Evolutionary conservation across 1,139 yeast species (phyloP).

Genomic region (Ogataea hybrid): DNA sequence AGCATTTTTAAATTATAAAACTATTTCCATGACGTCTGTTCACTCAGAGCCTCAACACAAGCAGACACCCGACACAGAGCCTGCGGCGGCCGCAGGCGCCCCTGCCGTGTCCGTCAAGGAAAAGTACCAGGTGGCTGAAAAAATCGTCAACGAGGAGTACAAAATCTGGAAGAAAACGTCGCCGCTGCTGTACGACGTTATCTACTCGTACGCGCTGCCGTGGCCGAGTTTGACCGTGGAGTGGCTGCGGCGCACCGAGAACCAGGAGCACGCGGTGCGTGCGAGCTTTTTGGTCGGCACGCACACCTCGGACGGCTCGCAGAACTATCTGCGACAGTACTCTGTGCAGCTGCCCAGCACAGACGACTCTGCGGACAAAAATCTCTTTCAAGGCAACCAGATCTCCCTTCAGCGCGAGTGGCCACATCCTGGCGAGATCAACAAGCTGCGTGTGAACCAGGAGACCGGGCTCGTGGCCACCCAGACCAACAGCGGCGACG

Average conservation of each 20-base stretch:
- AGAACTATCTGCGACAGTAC: constrained; percentile 46
- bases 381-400: constrained; percentile 24
- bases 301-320: constrained; percentile 39
- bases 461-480: constrained; percentile 44
- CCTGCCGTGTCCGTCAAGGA: too few relatives aligned
- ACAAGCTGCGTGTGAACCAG: constrained; percentile 42
- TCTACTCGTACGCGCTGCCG: too few relatives aligned
- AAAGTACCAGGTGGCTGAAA: too few relatives aligned
- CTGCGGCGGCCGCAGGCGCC: too few relatives aligned
- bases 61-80: too few relatives aligned
- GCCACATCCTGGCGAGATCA: constrained; percentile 56
- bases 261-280: constrained; percentile 36
- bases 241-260: constrained; percentile 44
- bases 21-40: too few relatives aligned
- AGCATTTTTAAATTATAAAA: too few relatives aligned
- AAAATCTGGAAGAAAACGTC: too few relatives aligned
- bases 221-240: constrained; percentile 54
- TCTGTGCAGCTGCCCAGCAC: constrained; percentile 52
- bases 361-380: constrained; percentile 35
- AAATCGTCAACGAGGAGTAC: too few relatives aligned
- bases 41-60: too few relatives aligned
- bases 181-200: too few relatives aligned
- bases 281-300: constrained; percentile 51
- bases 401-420: constrained; percentile 43
- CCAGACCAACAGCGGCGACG: constrained; percentile 50